These are phyloP conservation scores for Botrytis fragariae DNA, from an alignment of 2,329 filamentous ascomycete genomes.

Conservation along the genomic window DNA sequence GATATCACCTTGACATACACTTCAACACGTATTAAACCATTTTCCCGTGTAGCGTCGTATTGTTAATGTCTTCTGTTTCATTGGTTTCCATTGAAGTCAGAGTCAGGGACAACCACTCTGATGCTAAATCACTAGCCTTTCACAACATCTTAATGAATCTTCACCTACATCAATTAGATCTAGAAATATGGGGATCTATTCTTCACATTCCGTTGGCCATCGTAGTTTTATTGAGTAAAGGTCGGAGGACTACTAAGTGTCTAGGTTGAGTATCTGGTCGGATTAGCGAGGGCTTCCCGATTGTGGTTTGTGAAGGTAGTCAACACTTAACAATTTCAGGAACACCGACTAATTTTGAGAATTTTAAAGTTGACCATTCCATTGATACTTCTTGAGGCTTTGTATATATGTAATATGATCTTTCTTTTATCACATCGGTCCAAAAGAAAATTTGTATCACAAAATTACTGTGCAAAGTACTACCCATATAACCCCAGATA, in stretches of 20 bases:
- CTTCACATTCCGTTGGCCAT: background rate
- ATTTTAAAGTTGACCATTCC: background rate
- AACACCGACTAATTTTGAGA: background rate
- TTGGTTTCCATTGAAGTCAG: background rate
- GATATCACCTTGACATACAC: conserved; percentile 4
- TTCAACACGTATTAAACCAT: background rate
- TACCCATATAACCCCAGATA: background rate
- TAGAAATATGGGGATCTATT: background rate
- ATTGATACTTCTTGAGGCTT: background rate
- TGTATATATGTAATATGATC: background rate
- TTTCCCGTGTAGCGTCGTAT: background rate
- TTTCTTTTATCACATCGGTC: background rate
- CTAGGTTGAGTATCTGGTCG: background rate
- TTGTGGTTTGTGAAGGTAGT: conserved; percentile 7
- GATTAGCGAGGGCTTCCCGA: conserved; percentile 12
- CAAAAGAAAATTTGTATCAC: background rate
- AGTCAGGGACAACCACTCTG: background rate
- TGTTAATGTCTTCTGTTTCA: background rate
- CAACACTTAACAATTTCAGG: conserved; percentile 9
- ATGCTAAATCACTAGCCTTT: background rate
- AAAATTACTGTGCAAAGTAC: background rate
- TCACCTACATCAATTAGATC: background rate
- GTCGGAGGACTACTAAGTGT: background rate
- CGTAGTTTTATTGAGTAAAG: background rate
- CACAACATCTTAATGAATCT: background rate